Evolutionary conservation across 257 asterid species (phyloP), one percentile per base, ranked within the genome.

Genomic region (Scutellaria barbata): DNA sequence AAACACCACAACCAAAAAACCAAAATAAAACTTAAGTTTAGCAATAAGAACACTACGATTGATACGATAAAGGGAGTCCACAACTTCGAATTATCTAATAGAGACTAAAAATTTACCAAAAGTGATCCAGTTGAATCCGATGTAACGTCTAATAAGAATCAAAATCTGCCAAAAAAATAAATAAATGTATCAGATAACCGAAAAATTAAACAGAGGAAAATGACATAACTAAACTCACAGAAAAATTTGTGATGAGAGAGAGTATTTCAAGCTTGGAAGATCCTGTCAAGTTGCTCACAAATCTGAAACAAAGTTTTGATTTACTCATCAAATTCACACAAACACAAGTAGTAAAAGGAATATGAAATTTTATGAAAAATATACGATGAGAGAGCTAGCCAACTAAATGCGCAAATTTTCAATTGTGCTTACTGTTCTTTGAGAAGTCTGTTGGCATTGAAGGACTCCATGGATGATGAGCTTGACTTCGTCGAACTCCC

Each of bases 271-370:
- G 74, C 86, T 75, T 84, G 33, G 96, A 88, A 57, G 96, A 85
- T 66, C 96, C 96, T 1, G 78, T 74, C 67, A 88, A 78, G 84
- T 88, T 88, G 89, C 96, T 89, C 77, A 92, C 98, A 41, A 87
- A 92, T 79, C 96, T 92, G 91, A 65, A 58, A 53, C 51, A 43
- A 61, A 43, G 18, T 46, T 35, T 12, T 7, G 3, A 40, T 69
- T 33, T 52, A 6, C 18, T 61, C 2, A 48, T 35, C 30, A 45
- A 62, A 58, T 56, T 8, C 41, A 10, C 40, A 67, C 68, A 12
- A 8, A 35, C 20, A 1, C 1, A 47, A 60, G 55, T 13, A 22
- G 25, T 1, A 22, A 22, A 22, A 1, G 25, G 1, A 20, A 20
- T 20, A 20, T 1, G 25, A 20, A 20, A 20, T 20, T 20, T 20